Base-by-base conservation (phyloP, 176 grass and related monocot species). In the Zea luxurians region DNA sequence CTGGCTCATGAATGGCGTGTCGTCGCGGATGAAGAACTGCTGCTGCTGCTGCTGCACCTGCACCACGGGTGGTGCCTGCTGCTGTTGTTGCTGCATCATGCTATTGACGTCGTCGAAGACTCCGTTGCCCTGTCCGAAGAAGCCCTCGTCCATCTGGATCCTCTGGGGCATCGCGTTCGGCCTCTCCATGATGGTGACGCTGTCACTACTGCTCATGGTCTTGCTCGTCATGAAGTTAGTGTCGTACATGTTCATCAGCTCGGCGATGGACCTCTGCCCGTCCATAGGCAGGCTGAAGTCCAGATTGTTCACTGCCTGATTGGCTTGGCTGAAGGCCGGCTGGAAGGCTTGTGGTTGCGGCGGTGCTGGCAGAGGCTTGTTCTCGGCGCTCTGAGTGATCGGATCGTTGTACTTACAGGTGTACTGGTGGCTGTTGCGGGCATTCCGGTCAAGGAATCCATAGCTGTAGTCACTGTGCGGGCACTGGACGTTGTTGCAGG, bases 211-310 rank as follows among this genome's bases (percentile, higher is more conserved):
- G 73, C 75, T 40, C 16, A 86, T 60, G 80, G 42, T 86, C 77
- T 89, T 95, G 89, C 45, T 88, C 10, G 34, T 27, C 37, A 72
- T 80, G 55, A 66, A 70, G 65, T 69, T 89, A 73, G 9, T 82
- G n/a, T 99, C 90, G 5, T 99, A 95, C 66, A 89, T 86, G 74
- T 81, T 88, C 96, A 99, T 99, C 86, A 99, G 87, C 66, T 90
- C 85, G 4, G 84, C 55, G 49, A 95, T 93, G 49, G 83, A 75
- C 61, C 89, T 92, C 83, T 95, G 90, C 6, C 76, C 90, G 7
- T 94, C 91, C 80, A 86, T 61, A 68, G 83, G 77, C 66, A 97
- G 48, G 41, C 83, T 46, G 62, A 89, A 86, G 66, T 94, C 91
- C 34, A 85, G 43, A 45, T 78, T 83, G 65, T 75, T 85, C 52